A percentile compares a stretch with the other conserved stretches of the same genome.
Conservation (phyloP, 768 basidiomycete genomes). For the Lactifluus rugatus region DNA sequence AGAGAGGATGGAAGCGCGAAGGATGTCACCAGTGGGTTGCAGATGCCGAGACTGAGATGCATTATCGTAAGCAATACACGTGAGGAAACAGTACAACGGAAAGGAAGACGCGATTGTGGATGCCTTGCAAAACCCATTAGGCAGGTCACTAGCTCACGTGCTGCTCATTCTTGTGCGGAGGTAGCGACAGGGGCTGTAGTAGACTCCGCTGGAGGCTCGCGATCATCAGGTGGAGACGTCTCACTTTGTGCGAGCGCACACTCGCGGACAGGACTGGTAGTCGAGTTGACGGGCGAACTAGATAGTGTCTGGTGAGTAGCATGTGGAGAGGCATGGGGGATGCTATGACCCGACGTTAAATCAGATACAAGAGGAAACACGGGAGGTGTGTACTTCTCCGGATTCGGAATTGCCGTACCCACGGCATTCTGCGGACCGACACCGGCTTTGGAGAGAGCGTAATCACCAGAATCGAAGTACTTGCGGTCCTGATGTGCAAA, state of each 20-base stretch:
- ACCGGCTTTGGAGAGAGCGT: slow-evolving; percentile 93
- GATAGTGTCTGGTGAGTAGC: slow-evolving; percentile 28
- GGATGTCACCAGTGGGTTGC: slow-evolving; percentile 9
- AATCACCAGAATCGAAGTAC: slow-evolving; percentile 99
- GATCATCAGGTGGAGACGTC: background rate
- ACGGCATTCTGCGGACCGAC: slow-evolving; percentile 79
- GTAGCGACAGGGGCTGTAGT: background rate
- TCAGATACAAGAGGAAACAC: slow-evolving; percentile 12
- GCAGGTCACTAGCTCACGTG: slow-evolving; percentile 2
- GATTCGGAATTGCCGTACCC: slow-evolving; percentile 96
- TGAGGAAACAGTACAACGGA: slow-evolving; percentile 2
- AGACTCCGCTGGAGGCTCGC: slow-evolving; percentile 4
- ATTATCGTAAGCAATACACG: slow-evolving; percentile 13
- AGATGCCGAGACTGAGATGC: slow-evolving; percentile 11
- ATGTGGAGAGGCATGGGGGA: slow-evolving; percentile 79
- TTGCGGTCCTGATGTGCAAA: slow-evolving; percentile 71
- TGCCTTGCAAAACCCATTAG: background rate
- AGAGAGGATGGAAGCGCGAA: background rate
- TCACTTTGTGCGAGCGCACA: slow-evolving; percentile 13
- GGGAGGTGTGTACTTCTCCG: slow-evolving; percentile 65
- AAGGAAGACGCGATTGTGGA: background rate
- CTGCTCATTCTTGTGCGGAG: slow-evolving; percentile 12
- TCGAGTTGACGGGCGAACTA: slow-evolving; percentile 13
- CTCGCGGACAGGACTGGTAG: slow-evolving; percentile 20
- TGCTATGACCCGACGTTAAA: slow-evolving; percentile 38